Percentiles rank a stretch among this genome's conserved stretches.
These are phyloP conservation scores for Eucalyptus decipiens DNA, from an alignment of 345 rosid species.

Conservation along the genomic window DNA sequence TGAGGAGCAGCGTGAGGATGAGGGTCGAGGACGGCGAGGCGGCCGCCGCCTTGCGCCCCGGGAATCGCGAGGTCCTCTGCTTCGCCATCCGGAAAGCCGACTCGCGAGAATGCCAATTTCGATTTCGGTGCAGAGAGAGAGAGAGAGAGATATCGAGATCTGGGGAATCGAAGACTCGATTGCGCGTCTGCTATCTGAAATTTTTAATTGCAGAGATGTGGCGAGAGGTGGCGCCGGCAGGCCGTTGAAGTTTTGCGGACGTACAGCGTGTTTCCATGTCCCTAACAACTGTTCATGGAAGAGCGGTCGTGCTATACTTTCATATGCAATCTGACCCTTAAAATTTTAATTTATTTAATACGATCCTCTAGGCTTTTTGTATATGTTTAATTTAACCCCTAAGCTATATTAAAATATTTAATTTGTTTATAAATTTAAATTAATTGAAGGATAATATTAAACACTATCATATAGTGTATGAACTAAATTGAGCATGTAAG, in stretches of 20 bases:
- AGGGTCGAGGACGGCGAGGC: constrained; percentile 31
- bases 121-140: not conserved
- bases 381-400: too few relatives aligned
- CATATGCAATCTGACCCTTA: not conserved
- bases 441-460: not conserved
- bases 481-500: too few relatives aligned
- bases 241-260: not conserved
- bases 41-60: constrained; percentile 30
- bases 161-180: not conserved
- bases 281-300: not conserved
- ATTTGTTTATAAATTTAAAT: too few relatives aligned
- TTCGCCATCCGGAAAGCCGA: constrained; percentile 27
- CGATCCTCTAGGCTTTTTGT: too few relatives aligned
- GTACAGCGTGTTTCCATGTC: not conserved
- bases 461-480: too few relatives aligned
- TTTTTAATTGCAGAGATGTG: not conserved
- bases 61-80: constrained; percentile 44
- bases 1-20: constrained; percentile 39
- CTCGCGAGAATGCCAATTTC: not conserved
- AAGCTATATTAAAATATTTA: too few relatives aligned
- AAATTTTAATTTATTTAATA: too few relatives aligned
- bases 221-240: not conserved
- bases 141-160: not conserved
- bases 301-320: not conserved
- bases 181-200: not conserved